phyloP scores from a whole-genome alignment of 2,329 filamentous ascomycete species.

The Emericellopsis cladophorae region DNA sequence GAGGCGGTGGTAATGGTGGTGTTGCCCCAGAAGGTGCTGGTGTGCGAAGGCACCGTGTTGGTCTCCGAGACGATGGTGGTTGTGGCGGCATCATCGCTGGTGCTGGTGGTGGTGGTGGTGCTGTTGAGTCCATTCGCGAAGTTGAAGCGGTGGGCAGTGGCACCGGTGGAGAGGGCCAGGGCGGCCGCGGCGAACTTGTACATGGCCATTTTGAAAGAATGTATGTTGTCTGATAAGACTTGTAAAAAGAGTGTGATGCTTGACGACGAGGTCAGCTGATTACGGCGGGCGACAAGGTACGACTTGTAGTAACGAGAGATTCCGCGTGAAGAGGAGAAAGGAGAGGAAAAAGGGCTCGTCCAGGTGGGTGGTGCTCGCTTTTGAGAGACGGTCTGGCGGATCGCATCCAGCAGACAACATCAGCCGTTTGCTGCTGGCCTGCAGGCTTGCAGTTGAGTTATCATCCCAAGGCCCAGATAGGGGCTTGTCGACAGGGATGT shows the following conservation, averaged over 20 bases:
- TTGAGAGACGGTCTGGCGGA: too few species aligned
- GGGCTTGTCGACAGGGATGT: too few species aligned
- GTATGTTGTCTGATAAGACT: neutral
- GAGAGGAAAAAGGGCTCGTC: neutral
- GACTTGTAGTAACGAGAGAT: constrained; percentile 1
- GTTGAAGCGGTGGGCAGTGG: constrained; percentile 1
- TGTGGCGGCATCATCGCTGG: neutral
- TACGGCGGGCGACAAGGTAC: constrained; percentile 1
- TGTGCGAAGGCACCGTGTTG: constrained; percentile 7
- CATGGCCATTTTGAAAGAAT: neutral
- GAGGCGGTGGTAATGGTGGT: constrained; percentile 12
- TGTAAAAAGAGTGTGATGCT: neutral
- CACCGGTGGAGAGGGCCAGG: constrained; percentile 3
- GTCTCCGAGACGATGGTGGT: constrained; percentile 1
- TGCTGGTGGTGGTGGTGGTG: constrained; percentile 1
- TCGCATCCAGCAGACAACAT: too few species aligned
- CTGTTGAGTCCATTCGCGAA: constrained; percentile 2
- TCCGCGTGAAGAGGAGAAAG: constrained; percentile 1
- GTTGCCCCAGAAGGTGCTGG: constrained; percentile 16
- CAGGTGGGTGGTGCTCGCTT: too few species aligned
- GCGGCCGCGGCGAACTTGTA: constrained; percentile 1
- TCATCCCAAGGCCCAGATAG: too few species aligned
- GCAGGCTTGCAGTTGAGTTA: too few species aligned
- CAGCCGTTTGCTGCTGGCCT: too few species aligned
- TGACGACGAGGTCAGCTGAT: neutral